phyloP scores from a whole-genome alignment of 371 early-diverging fungal species.

The Mortierella sp. region DNA sequence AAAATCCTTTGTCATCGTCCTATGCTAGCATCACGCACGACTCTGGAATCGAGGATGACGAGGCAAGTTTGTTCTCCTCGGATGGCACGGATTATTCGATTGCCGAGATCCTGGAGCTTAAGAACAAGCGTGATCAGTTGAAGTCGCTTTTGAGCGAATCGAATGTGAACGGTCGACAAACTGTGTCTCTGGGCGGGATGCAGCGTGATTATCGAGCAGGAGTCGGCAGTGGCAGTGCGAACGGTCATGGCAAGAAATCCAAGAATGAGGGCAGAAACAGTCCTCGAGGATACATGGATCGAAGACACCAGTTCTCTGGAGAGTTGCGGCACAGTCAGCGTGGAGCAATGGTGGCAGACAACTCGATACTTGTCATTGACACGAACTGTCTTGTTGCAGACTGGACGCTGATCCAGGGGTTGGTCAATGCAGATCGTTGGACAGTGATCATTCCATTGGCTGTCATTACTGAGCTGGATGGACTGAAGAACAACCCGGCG shows the following conservation, averaged over 20 bases:
- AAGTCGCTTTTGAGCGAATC: slow-evolving; percentile 34
- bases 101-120: slow-evolving; percentile 43
- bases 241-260: slow-evolving; percentile 13
- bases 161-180: slow-evolving; percentile 15
- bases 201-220: slow-evolving; percentile 21
- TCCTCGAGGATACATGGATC: slow-evolving; percentile 17
- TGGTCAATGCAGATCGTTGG: slow-evolving; percentile 67
- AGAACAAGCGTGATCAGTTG: slow-evolving; percentile 48
- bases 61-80: slow-evolving; percentile 22
- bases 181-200: slow-evolving; percentile 17
- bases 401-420: slow-evolving; percentile 61
- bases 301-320: slow-evolving; percentile 23
- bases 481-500: slow-evolving; percentile 64
- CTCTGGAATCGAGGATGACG: slow-evolving; percentile 43
- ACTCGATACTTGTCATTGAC: slow-evolving; percentile 70
- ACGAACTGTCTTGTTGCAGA: slow-evolving; percentile 76
- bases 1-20: slow-evolving; percentile 35
- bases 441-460: slow-evolving; percentile 70
- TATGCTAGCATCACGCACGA: slow-evolving; percentile 46
- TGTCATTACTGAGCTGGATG: slow-evolving; percentile 75
- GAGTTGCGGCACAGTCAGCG: slow-evolving; percentile 21
- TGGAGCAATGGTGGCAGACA: slow-evolving; percentile 53
- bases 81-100: slow-evolving; percentile 36
- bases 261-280: slow-evolving; percentile 2
- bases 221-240: background rate